Conservation (phyloP, 768 basidiomycete species). For the Tubosaeta sp. region DNA sequence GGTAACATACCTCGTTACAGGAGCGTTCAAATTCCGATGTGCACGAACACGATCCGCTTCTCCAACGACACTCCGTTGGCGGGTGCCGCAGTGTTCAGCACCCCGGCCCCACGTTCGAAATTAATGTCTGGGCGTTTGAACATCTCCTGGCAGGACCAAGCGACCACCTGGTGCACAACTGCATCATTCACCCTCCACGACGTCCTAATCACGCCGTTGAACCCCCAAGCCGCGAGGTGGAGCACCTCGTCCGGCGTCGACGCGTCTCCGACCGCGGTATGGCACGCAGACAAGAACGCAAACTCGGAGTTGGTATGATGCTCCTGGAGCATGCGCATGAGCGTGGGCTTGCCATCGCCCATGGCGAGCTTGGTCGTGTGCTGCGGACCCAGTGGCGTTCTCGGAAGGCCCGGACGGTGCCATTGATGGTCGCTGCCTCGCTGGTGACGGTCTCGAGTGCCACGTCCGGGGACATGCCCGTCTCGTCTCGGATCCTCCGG, state of each 20-base stretch:
- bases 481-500: neutral
- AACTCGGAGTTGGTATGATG: too few species aligned
- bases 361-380: too few species aligned
- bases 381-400: neutral
- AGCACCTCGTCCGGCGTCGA: neutral
- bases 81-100: neutral
- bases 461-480: neutral
- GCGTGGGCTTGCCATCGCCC: too few species aligned
- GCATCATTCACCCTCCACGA: neutral
- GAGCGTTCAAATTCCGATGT: neutral
- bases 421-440: neutral
- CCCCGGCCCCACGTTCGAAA: neutral
- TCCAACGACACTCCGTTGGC: neutral
- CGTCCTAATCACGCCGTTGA: neutral
- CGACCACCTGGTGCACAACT: neutral
- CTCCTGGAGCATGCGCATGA: too few species aligned
- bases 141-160: neutral
- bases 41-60: neutral
- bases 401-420: neutral
- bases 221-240: neutral
- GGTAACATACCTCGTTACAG: neutral
- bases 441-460: neutral
- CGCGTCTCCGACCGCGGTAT: neutral
- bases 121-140: neutral
- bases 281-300: too few species aligned